Conservation (phyloP, 2,329 filamentous ascomycete genomes). For the Alternaria tenuissima region DNA sequence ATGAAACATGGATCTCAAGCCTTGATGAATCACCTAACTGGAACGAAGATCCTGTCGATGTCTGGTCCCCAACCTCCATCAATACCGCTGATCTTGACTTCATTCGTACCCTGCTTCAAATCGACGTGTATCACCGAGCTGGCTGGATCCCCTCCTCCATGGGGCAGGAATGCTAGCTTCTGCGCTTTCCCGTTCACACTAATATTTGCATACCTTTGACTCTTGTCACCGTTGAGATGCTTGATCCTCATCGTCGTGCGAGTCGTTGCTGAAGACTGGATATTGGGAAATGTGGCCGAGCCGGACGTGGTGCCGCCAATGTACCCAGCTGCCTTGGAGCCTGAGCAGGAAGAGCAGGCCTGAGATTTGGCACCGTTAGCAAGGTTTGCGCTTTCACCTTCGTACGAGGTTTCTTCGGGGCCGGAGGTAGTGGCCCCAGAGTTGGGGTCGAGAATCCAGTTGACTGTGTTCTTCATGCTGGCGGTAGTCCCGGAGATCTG, state of each 20-base stretch:
- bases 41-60: conserved; percentile 64
- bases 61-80: conserved; percentile 60
- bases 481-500: conserved; percentile 62
- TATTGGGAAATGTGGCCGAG: conserved; percentile 57
- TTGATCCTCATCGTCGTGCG: conserved; percentile 63
- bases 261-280: conserved; percentile 56
- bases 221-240: conserved; percentile 64
- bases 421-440: conserved; percentile 57
- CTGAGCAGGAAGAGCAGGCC: conserved; percentile 63
- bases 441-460: conserved; percentile 61
- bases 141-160: conserved; percentile 55
- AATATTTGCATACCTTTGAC: conserved; percentile 63
- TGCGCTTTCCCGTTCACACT: conserved; percentile 63
- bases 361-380: conserved; percentile 57
- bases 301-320: conserved; percentile 57
- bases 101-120: conserved; percentile 60
- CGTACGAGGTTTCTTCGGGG: conserved; percentile 58
- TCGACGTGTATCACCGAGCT: conserved; percentile 60
- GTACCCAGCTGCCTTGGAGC: conserved; percentile 60
- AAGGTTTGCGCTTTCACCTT: conserved; percentile 61
- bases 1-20: neutral
- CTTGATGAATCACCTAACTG: conserved; percentile 34
- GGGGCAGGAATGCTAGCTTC: conserved; percentile 64
- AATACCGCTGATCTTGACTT: conserved; percentile 56
- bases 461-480: conserved; percentile 60